Evolutionary conservation across 2,329 filamentous ascomycete genomes (phyloP).

Genomic region (Neonectria sp.): DNA sequence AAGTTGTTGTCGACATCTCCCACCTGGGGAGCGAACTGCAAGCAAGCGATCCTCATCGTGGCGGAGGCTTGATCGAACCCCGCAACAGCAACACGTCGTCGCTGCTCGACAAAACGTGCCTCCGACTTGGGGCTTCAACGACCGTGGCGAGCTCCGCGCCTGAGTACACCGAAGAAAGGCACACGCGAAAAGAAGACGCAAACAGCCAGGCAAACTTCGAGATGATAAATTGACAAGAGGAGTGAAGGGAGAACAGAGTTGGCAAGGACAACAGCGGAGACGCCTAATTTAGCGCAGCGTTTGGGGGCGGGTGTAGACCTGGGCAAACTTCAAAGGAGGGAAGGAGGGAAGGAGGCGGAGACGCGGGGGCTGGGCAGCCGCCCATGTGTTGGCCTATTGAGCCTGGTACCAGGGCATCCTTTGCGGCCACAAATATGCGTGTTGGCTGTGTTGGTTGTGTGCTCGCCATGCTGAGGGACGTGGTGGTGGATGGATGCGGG

Average conservation of each 20-base stretch:
- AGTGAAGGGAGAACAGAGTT: no score
- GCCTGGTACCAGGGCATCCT: not conserved
- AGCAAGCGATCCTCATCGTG: conserved; percentile 77
- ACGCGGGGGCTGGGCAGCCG: not conserved
- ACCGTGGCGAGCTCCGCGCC: not conserved
- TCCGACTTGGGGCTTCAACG: not conserved
- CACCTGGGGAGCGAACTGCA: conserved; percentile 81
- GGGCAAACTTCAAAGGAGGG: no score
- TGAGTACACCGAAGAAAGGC: not conserved
- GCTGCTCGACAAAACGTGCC: no score
- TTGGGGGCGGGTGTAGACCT: no score
- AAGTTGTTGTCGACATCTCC: conserved; percentile 79
- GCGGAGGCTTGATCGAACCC: conserved; percentile 7
- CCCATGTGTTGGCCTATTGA: not conserved
- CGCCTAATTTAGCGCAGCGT: no score
- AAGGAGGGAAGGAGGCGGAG: not conserved
- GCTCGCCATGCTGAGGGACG: no score
- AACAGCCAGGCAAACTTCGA: no score
- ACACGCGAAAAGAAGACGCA: not conserved
- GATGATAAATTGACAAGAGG: no score
- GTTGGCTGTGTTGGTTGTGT: no score
- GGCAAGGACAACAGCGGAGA: no score
- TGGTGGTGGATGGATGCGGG: not conserved
- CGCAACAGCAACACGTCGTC: conserved; percentile 20
- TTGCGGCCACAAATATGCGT: not conserved